Evolutionary conservation across 176 grass and related monocot species (phyloP), one percentile per base, ranked within the genome.

Genomic region (Zizania latifolia): DNA sequence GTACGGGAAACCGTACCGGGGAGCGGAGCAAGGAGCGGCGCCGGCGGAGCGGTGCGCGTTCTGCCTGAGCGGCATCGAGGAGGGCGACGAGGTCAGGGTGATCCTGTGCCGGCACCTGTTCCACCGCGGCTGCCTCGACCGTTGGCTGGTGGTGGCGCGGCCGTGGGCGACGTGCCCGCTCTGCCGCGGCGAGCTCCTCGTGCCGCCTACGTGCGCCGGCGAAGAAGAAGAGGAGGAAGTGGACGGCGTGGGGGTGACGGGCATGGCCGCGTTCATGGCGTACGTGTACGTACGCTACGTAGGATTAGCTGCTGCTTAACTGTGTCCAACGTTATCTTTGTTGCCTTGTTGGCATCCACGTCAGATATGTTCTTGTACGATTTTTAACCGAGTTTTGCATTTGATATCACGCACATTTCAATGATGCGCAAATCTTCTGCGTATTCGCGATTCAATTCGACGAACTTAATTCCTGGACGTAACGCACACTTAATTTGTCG

Each of bases 11-110:
- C 35, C 29, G 16, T 21, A 10, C 1, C n/a, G n/a, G n/a, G 77
- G 79, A n/a, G 38, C 23, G 3, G 33, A 29, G 84, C 40, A 46
- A 27, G 75, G 35, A 30, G 30, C 62, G 15, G 76, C 46, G 39
- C 70, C 43, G n/a, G 30, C 30, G 0, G 72, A 61, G 15, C 55
- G 5, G 26, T 87, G 85, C 63, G 67, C 51, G 15, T 58, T 91
- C 40, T 91, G 74, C 80, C 72, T 75, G 55, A 41, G 74, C 29
- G 24, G 17, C 72, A 61, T 61, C 16, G 81, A 82, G 64, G 89
- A 65, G 45, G 82, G 82, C 2, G 81, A 74, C 41, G 81, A 92
- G 81, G 79, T 85, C 19, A 78, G 81, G 32, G 68, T 82, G 61
- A 72, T 88, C 72, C 7, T 35, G 37, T 75, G 72, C 10, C 36